Percentiles rank a stretch among this genome's conserved stretches.
Conservation (phyloP, 2,329 filamentous ascomycete genomes). For the Karstenula rhodostoma region DNA sequence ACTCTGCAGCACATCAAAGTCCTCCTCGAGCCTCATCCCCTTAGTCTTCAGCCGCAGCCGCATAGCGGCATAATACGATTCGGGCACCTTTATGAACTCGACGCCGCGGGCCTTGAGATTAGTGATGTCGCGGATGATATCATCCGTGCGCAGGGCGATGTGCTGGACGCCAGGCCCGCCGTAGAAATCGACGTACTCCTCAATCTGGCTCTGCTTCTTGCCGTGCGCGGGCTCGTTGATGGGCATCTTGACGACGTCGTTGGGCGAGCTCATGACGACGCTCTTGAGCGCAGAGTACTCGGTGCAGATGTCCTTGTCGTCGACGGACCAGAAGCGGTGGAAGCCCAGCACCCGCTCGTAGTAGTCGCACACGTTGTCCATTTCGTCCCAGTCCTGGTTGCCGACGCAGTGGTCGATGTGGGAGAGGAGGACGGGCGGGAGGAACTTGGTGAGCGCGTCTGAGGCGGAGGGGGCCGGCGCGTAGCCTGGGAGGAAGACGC, state of each 20-base stretch:
- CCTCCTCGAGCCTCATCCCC: conserved; percentile 72
- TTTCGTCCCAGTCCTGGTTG: conserved; percentile 95
- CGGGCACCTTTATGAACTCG: conserved; percentile 89
- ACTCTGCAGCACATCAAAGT: conserved; percentile 77
- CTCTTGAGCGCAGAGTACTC: conserved; percentile 89
- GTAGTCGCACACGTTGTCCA: conserved; percentile 71
- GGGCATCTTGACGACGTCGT: conserved; percentile 94
- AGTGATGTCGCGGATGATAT: conserved; percentile 80
- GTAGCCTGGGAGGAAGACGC: conserved; percentile 85
- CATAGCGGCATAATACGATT: conserved; percentile 86
- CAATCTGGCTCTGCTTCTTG: conserved; percentile 92
- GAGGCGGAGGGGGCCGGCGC: conserved; percentile 51
- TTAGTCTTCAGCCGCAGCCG: conserved; percentile 72
- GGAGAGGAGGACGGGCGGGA: conserved; percentile 72
- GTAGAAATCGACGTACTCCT: conserved; percentile 88
- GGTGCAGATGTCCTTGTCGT: conserved; percentile 91
- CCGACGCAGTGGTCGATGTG: conserved; percentile 96
- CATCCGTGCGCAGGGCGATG: conserved; percentile 81
- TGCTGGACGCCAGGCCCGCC: conserved; percentile 90
- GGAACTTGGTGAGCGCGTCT: conserved; percentile 58
- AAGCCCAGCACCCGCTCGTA: conserved; percentile 92
- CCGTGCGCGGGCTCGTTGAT: conserved; percentile 95
- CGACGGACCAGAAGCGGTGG: conserved; percentile 97
- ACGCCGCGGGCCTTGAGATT: conserved; percentile 86
- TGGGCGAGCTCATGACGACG: conserved; percentile 87